Evolutionary conservation across 805 yeast genomes (phyloP).

Genomic region (Pichia scutulata): DNA sequence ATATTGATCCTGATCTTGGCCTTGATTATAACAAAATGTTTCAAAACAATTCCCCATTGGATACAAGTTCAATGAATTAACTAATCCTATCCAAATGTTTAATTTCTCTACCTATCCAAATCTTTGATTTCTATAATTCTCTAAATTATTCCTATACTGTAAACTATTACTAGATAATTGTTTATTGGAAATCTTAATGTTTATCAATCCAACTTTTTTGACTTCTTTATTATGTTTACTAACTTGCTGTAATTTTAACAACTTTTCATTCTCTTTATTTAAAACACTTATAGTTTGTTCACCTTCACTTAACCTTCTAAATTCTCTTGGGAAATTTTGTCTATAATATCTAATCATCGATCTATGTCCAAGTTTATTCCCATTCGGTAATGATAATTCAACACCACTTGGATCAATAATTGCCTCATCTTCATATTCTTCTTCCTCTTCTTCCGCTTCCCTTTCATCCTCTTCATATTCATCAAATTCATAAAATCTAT

Average conservation of each 20-base stretch:
- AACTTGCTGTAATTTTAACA: conserved; percentile 11
- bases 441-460: neutral
- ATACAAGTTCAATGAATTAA: conserved; percentile 11
- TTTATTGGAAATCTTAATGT: conserved; percentile 21
- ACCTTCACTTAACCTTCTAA: conserved; percentile 45
- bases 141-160: conserved; percentile 65
- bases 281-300: conserved; percentile 41
- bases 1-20: neutral
- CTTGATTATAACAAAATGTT: conserved; percentile 9
- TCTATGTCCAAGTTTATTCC: conserved; percentile 73
- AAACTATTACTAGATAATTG: conserved; percentile 38
- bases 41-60: conserved; percentile 11
- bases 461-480: neutral
- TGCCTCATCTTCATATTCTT: conserved; percentile 16
- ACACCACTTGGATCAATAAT: conserved; percentile 36
- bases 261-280: conserved; percentile 13
- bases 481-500: conserved; percentile 72
- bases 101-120: too few relatives aligned
- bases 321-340: conserved; percentile 43
- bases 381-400: conserved; percentile 67
- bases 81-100: too few relatives aligned
- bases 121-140: conserved; percentile 47
- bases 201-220: conserved; percentile 30
- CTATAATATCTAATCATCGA: conserved; percentile 58
- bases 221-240: conserved; percentile 32